Conservation (phyloP, 495 filamentous ascomycete genomes). For the Neurospora terricola region DNA sequence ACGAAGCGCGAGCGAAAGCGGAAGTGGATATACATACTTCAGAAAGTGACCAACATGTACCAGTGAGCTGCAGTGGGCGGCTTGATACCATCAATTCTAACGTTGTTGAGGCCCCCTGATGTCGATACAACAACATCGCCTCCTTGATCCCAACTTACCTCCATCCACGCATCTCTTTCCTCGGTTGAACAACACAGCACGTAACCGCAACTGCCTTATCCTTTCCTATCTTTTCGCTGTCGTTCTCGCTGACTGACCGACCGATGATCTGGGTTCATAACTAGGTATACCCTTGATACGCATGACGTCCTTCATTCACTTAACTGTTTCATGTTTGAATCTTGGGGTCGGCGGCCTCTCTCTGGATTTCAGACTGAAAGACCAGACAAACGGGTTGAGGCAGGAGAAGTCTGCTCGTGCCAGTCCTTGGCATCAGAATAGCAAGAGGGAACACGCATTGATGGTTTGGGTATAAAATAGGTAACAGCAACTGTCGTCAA, state of each 20-base stretch:
- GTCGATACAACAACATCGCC: no score
- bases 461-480: background rate
- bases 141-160: no score
- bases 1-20: no score
- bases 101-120: no score
- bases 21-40: no score
- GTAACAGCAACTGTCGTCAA: background rate
- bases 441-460: background rate
- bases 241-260: background rate
- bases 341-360: background rate
- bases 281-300: background rate
- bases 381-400: background rate
- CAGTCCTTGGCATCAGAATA: background rate
- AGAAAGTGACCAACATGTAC: no score
- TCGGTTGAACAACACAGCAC: no score
- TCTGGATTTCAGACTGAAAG: background rate
- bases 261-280: background rate
- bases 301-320: background rate
- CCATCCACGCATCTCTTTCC: no score
- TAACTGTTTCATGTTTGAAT: background rate
- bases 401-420: background rate
- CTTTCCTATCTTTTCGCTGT: no score
- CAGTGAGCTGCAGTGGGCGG: no score
- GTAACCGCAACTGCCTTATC: no score
- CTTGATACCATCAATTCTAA: no score